These are phyloP conservation scores for Lachancea lanzarotensis DNA, from an alignment of 805 yeast species.

Conservation along the genomic window DNA sequence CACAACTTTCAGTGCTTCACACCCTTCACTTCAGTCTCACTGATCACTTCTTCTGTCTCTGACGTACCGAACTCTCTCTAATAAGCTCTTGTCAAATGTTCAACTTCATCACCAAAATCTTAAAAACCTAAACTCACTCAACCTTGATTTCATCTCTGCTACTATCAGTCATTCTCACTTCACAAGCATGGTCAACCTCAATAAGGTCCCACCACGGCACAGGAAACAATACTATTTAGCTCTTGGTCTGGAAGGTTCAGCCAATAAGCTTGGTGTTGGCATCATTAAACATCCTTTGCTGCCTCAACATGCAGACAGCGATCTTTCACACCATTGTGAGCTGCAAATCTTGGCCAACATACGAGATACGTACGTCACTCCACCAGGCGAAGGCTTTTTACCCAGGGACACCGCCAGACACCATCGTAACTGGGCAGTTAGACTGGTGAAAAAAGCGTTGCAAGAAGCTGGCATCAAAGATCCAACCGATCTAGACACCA, in stretches of 20 bases:
- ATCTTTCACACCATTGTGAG: constrained; percentile 46
- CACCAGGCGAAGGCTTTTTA: constrained; percentile 96
- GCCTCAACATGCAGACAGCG: constrained; percentile 37
- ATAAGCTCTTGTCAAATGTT: too few species aligned
- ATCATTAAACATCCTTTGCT: constrained; percentile 60
- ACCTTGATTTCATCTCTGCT: too few species aligned
- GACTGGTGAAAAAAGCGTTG: constrained; percentile 63
- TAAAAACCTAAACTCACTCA: background rate
- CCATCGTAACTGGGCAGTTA: constrained; percentile 89
- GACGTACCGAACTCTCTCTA: too few species aligned
- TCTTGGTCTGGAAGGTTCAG: constrained; percentile 93
- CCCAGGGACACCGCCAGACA: constrained; percentile 97
- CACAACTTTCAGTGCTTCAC: too few species aligned
- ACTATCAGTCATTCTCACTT: too few species aligned
- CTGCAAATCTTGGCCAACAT: constrained; percentile 83
- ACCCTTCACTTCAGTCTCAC: too few species aligned
- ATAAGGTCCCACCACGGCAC: constrained; percentile 25
- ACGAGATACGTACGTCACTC: constrained; percentile 90
- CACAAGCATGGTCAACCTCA: constrained; percentile 27
- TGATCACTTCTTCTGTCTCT: too few species aligned
- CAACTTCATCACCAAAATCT: too few species aligned
- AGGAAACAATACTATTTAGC: constrained; percentile 52
- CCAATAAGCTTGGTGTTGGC: constrained; percentile 94
- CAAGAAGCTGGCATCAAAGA: constrained; percentile 48
- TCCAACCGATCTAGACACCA: constrained; percentile 55